Evolutionary conservation across 768 basidiomycete species (phyloP), one percentile per base, ranked within the genome.

Genomic region (Jaapia argillacea): DNA sequence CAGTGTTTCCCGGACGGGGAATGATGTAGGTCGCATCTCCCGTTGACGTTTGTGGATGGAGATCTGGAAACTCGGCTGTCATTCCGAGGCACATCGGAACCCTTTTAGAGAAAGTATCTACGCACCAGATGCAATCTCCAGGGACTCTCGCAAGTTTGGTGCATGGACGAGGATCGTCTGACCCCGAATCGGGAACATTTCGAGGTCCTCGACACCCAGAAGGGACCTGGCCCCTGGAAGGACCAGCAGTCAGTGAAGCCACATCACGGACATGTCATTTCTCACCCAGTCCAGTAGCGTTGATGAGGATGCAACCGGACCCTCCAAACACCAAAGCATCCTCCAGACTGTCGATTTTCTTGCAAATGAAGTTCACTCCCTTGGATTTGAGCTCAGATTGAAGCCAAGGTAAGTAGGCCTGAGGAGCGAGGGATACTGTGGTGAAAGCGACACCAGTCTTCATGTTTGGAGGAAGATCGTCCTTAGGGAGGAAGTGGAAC

Each of bases 161-260:
- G 86, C 85, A 28, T 74, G 61, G 18, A 93, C 68, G 14, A 91
- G 58, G 6, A 92, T 78, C 0, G 86, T 82, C 62, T 94, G 92
- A 5, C 91, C 91, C 36, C 89, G 71, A 49, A 91, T 73, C 1
- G 91, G 88, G 55, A 75, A 78, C 20, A 91, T 64, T 20, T 64
- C 66, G 45, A 69, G 68, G 58, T 96, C 92, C 54, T 91, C 81
- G 2, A 93, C 77, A 4, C 90, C 91, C 10, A 85, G 75, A 35
- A 94, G 68, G 24, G 76, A 78, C 40, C 76, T 70, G 6, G 89
- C 78, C 3, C 83, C 84, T 72, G 41, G 7, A 16, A 6, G 14
- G 31, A 25, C 24, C 20, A 26, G 16, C 41, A 45, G 14, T 52
- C 16, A 10, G 43, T 16, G 3, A 3, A 24, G 20, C 14, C 36